Evolutionary conservation across 306 rosid genomes (phyloP).

Genomic region (Arachis stenosperma): DNA sequence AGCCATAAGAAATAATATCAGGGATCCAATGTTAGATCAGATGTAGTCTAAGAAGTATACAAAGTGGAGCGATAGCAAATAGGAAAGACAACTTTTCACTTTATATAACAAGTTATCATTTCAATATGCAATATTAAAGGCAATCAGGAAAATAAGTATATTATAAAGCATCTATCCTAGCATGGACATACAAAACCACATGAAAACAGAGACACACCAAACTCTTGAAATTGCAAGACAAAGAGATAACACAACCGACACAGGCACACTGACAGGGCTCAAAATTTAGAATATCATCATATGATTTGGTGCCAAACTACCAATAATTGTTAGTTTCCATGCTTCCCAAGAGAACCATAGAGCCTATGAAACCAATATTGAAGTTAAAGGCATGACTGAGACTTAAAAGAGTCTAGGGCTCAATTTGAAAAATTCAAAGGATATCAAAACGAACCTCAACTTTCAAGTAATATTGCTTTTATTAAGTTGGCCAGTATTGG

Average conservation of each 20-base stretch:
- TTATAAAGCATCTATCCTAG: background rate
- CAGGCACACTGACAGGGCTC: background rate
- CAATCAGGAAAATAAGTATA: conserved; percentile 3
- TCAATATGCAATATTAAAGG: background rate
- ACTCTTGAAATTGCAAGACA: background rate
- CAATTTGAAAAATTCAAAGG: background rate
- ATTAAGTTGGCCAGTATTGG: background rate
- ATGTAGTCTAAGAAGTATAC: too few species aligned
- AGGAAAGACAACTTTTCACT: background rate
- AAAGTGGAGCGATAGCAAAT: background rate
- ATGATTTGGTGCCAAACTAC: background rate
- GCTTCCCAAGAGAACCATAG: background rate
- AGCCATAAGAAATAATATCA: background rate
- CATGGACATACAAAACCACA: background rate
- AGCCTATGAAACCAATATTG: too few species aligned
- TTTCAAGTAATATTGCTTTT: background rate
- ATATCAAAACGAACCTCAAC: background rate
- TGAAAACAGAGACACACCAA: background rate
- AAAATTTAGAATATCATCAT: too few species aligned
- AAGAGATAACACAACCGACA: background rate
- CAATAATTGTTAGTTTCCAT: too few species aligned
- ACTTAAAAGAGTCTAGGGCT: background rate
- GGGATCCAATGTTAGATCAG: background rate
- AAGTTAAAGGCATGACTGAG: background rate
- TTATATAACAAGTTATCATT: background rate